Percentiles rank a stretch among this genome's conserved stretches.
Evolutionary conservation across 345 rosid species (phyloP).

Genomic region (Jatropha curcas): DNA sequence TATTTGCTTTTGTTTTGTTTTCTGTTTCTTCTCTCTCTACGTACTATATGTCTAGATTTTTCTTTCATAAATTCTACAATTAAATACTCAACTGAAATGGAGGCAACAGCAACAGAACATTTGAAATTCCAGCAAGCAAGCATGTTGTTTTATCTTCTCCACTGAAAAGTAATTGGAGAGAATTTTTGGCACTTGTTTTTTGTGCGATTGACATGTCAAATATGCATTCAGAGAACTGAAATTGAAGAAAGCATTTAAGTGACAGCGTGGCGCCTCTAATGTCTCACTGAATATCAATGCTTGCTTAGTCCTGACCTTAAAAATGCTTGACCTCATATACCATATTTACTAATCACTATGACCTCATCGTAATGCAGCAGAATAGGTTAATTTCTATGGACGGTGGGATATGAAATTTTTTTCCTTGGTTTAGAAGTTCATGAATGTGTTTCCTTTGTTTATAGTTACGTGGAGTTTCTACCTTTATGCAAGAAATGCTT

Average conservation of each 20-base stretch:
- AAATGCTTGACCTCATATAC: background rate
- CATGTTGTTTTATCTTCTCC: too few species aligned
- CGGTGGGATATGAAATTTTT: background rate
- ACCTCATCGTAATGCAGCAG: background rate
- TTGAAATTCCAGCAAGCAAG: background rate
- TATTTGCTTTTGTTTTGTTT: background rate
- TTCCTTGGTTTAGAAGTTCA: conserved; percentile 10
- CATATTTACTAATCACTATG: background rate
- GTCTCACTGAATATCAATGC: background rate
- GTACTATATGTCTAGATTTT: background rate
- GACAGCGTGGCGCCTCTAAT: background rate
- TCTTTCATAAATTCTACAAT: background rate
- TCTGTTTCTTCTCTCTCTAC: background rate
- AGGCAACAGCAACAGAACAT: background rate
- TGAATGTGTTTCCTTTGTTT: conserved; percentile 11
- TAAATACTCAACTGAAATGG: conserved; percentile 7
- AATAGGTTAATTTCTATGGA: background rate
- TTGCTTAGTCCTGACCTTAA: background rate
- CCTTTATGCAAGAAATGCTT: conserved; percentile 99
- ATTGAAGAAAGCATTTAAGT: background rate
- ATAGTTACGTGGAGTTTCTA: conserved; percentile 92
- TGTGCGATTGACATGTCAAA: too few species aligned
- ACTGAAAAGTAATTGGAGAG: too few species aligned
- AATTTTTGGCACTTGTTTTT: too few species aligned
- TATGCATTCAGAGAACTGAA: background rate